phyloP scores from a whole-genome alignment of 2,329 filamentous ascomycete genomes.

The Pseudocercospora fijiensis region DNA sequence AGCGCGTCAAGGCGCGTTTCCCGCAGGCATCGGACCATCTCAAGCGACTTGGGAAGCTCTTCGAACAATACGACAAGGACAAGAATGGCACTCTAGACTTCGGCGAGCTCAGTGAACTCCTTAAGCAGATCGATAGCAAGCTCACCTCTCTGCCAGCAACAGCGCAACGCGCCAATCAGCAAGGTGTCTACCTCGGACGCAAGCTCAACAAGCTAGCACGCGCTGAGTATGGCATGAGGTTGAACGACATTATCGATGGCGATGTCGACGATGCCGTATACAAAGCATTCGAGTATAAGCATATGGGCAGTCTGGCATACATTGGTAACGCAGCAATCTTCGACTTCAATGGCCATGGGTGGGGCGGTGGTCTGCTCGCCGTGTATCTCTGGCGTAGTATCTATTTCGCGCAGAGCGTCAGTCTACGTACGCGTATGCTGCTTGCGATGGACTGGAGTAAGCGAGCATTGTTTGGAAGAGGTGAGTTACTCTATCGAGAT shows the following conservation, averaged over 20 bases:
- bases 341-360: constrained; percentile 73
- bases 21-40: constrained; percentile 87
- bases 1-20: constrained; percentile 81
- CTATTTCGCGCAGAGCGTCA: constrained; percentile 97
- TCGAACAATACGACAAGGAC: constrained; percentile 88
- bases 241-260: constrained; percentile 82
- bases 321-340: constrained; percentile 96
- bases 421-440: constrained; percentile 80
- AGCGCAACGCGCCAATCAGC: constrained; percentile 93
- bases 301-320: constrained; percentile 89
- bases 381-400: constrained; percentile 96
- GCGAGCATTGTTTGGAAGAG: constrained; percentile 89
- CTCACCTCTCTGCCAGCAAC: constrained; percentile 92
- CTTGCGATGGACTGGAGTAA: constrained; percentile 99
- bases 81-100: constrained; percentile 92
- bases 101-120: constrained; percentile 81
- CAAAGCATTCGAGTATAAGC: constrained; percentile 90
- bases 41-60: constrained; percentile 84
- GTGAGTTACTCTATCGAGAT: constrained; percentile 55
- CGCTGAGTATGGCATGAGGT: constrained; percentile 68
- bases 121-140: constrained; percentile 90
- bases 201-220: constrained; percentile 92
- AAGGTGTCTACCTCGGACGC: constrained; percentile 85
- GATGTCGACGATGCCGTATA: constrained; percentile 91
- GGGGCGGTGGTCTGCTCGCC: constrained; percentile 81